Evolutionary conservation across 257 asterid genomes (phyloP), one percentile per base, ranked within the genome.

Genomic region (Ballota nigra): DNA sequence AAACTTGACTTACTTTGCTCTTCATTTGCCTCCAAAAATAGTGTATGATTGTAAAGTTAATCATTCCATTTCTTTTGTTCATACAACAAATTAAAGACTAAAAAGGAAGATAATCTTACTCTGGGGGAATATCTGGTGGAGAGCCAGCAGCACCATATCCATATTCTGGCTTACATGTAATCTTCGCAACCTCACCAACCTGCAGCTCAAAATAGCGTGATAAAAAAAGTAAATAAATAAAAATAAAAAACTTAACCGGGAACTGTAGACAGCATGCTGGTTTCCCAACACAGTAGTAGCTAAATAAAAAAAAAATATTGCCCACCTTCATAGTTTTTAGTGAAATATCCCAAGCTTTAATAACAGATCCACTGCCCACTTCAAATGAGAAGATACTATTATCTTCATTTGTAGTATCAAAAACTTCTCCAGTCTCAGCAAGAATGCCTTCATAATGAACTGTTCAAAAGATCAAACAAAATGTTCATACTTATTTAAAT

Each of bases 281-380:
- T n/a, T n/a, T n/a, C n/a, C n/a, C n/a, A n/a, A n/a, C n/a, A n/a
- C n/a, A 59, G 58, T 31, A 62, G 29, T 58, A 76, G 70, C 49
- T 22, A 68, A 45, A 18, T 40, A 2, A 66, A 56, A 22, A 63
- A 26, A 22, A 63, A 26, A 58, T 31, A 74, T 33, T 53, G 13
- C 85, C 97, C 99, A 86, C 98, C 99, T 94, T 94, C 99, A 94
- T 94, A 79, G 96, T 94, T 84, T 76, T 94, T 49, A 94, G 72
- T 31, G 96, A 95, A 78, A 91, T 63, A 53, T 94, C 99, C 99
- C 99, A 94, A 52, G 99, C 94, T 82, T 84, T 88, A 49, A 94
- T 94, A 47, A 94, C 99, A 51, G 95, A 86, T 26, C 99, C 99
- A 62, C 51, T 80, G 70, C 96, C 96, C 68, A 94, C 26, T 79